These are phyloP conservation scores for Solanum tacnaense DNA, from an alignment of 257 asterid genomes.

Conservation along the genomic window DNA sequence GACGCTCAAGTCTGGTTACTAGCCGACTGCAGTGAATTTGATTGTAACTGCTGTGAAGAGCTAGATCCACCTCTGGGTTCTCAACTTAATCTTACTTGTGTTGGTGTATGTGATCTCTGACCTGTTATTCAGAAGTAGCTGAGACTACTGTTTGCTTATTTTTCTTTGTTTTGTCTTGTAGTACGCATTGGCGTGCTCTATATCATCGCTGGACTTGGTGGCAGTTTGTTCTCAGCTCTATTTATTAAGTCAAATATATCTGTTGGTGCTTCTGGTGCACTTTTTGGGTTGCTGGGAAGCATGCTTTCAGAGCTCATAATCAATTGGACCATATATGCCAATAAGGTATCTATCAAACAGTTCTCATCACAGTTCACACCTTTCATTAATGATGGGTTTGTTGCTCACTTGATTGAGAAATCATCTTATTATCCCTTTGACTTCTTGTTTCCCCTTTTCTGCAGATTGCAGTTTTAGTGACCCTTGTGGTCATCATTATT, in stretches of 20 bases:
- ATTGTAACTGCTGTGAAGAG: neutral
- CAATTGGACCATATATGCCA: constrained; percentile 81
- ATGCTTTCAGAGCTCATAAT: constrained; percentile 89
- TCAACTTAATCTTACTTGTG: neutral
- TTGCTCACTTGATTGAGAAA: neutral
- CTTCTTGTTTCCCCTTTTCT: constrained; percentile 3
- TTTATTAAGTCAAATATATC: constrained; percentile 78
- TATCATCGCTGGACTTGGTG: constrained; percentile 80
- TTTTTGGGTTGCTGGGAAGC: constrained; percentile 82
- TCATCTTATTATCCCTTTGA: neutral
- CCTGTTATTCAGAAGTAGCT: neutral
- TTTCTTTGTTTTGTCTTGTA: constrained; percentile 12
- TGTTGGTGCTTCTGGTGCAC: constrained; percentile 95
- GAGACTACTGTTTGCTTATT: neutral
- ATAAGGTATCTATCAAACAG: constrained; percentile 44
- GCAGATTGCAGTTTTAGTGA: constrained; percentile 57
- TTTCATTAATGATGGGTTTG: neutral
- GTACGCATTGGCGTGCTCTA: constrained; percentile 75
- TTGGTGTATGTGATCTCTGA: neutral
- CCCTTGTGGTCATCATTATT: constrained; percentile 59
- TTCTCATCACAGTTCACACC: neutral
- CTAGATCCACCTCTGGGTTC: neutral
- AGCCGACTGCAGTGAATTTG: neutral
- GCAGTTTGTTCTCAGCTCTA: constrained; percentile 72
- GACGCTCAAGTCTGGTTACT: neutral